Base-by-base conservation (phyloP, 495 filamentous ascomycete genomes). In the Penicillium canariense region DNA sequence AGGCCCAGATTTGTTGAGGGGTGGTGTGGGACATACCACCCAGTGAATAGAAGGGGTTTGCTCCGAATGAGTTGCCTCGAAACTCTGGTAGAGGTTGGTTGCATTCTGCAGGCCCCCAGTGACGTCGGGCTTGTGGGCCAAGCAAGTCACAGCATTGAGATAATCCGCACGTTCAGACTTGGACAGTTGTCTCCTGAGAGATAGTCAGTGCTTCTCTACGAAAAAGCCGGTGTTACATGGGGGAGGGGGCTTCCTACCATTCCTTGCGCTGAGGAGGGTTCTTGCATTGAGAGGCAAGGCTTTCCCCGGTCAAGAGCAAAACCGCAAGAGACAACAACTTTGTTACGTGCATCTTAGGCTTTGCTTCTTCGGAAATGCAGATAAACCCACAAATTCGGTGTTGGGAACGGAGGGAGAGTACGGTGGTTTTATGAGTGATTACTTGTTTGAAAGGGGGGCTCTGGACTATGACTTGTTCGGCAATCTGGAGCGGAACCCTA, bases 181-280 rank as follows among this genome's bases (percentile, higher is more conserved):
- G 28, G 17, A 25, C 39, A 60, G 27, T 23, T 60, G 10, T 55
- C 34, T 36, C 34, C 34, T 36, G n/a, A 7, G 6, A 1, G 9
- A 17, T 0, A 14, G 34, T 17, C 34, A 36, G n/a, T n/a, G n/a
- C 34, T 36, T 36, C n/a, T n/a, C n/a, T n/a, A n/a, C n/a, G n/a
- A 18, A 36, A 1, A 36, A 6, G n/a, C n/a, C n/a, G n/a, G n/a
- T n/a, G n/a, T n/a, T 34, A 3, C n/a, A 3, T 36, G 11, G 8
- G n/a, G 8, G 1, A 3, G n/a, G 9, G n/a, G 2, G 7, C 5
- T 36, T 3, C 3, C 10, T 60, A 63, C 61, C 61, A 63, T 60
- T 63, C 61, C 48, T 60, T 63, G 15, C 61, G 61, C 28, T 57
- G 44, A 14, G 56, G 56, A 28, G 56, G 61, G 43, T 60, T 55